Percentiles rank a stretch among this genome's conserved stretches.
These are phyloP conservation scores for Marasmius tenuissimus DNA, from an alignment of 1,284 basidiomycete genomes.

Conservation along the genomic window DNA sequence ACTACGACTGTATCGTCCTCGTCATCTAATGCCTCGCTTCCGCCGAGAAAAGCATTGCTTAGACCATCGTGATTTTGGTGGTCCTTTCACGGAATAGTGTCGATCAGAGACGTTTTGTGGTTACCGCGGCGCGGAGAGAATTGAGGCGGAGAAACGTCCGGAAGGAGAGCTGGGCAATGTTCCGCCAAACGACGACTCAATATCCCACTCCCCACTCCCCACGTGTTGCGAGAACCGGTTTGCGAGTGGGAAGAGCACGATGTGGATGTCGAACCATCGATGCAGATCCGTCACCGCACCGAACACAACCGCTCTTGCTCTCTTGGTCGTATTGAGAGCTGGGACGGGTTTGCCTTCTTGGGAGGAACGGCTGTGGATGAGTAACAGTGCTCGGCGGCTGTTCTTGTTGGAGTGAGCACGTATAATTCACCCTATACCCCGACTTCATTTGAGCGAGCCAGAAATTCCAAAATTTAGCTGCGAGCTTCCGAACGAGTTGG, in stretches of 20 bases:
- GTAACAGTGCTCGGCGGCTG: conserved; percentile 75
- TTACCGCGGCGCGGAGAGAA: conserved; percentile 27
- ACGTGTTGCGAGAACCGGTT: conserved; percentile 98
- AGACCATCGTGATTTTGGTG: conserved; percentile 17
- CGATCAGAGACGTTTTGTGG: conserved; percentile 52
- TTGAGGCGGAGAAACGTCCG: conserved; percentile 31
- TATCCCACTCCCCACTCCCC: conserved; percentile 88
- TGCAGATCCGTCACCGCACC: conserved; percentile 17
- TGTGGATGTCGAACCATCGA: conserved; percentile 67
- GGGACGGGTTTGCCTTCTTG: conserved; percentile 41
- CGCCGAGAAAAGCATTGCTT: conserved; percentile 5
- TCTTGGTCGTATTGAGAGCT: conserved; percentile 69
- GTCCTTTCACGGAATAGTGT: conserved; percentile 59
- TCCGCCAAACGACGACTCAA: conserved; percentile 89
- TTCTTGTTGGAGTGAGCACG: conserved; percentile 77
- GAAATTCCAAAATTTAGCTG: no score
- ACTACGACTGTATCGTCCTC: conserved; percentile 96
- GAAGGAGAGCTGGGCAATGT: conserved; percentile 71
- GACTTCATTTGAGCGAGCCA: conserved; percentile 84
- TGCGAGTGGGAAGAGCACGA: conserved; percentile 79
- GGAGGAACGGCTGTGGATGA: conserved; percentile 60
- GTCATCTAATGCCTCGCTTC: conserved; percentile 36
- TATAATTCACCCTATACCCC: conserved; percentile 69
- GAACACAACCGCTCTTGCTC: conserved; percentile 30
- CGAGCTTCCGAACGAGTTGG: background rate